Evolutionary conservation across 208 protist species (phyloP).

Genomic region (Polymyxa betae): DNA sequence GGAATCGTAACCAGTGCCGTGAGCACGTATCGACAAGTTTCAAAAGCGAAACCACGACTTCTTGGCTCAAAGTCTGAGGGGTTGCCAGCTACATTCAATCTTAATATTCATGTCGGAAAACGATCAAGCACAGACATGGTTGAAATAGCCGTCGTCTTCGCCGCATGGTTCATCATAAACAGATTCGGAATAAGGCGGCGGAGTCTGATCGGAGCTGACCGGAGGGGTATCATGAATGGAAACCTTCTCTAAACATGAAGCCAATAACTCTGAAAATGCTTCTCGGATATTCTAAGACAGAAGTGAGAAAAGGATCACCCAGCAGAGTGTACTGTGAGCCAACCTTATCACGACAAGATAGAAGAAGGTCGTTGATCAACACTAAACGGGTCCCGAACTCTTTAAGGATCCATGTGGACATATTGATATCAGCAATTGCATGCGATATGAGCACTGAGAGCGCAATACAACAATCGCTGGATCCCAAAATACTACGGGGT

Average conservation of each 20-base stretch:
- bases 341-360: constrained; percentile 36
- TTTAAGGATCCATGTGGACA: not conserved
- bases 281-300: not conserved
- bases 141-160: not conserved
- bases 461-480: not conserved
- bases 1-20: constrained; percentile 30
- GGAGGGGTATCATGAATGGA: constrained; percentile 23
- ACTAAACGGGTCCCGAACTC: not conserved
- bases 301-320: not conserved
- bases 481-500: not conserved
- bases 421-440: not conserved
- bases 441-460: not conserved
- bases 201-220: not conserved
- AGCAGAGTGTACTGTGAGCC: not conserved
- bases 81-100: not conserved
- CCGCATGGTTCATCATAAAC: not conserved
- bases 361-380: not conserved
- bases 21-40: not conserved
- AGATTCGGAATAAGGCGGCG: constrained; percentile 8
- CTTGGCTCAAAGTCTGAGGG: constrained; percentile 9
- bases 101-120: not conserved
- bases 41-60: not conserved
- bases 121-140: not conserved
- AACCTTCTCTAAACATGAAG: constrained; percentile 1
- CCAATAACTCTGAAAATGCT: not conserved